A percentile compares a stretch with the other conserved stretches of the same genome.
These are phyloP conservation scores for Leishmania amazonensis DNA, from an alignment of 208 protist genomes.

Conservation along the genomic window DNA sequence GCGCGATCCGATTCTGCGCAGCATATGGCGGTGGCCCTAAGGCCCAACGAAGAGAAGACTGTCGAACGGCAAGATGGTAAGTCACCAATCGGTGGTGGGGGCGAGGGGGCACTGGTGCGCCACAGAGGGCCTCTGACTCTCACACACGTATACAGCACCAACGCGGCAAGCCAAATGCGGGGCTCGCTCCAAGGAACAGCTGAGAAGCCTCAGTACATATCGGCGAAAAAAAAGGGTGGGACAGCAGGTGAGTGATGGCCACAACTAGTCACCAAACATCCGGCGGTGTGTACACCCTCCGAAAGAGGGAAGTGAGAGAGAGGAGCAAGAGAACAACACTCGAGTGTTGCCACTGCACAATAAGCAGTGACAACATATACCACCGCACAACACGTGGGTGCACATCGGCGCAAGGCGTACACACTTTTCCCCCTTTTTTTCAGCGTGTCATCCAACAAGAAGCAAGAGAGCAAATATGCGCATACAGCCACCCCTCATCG, in stretches of 20 bases:
- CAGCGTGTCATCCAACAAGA: background rate
- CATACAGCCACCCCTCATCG: background rate
- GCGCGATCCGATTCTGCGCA: constrained; percentile 11
- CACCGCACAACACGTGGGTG: background rate
- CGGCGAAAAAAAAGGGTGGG: constrained; percentile 1
- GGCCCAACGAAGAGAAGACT: background rate
- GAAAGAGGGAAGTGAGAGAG: background rate
- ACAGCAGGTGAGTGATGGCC: background rate
- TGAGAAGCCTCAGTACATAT: background rate
- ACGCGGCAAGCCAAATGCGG: background rate
- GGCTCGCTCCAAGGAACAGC: background rate
- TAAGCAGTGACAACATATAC: background rate
- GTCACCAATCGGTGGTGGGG: background rate
- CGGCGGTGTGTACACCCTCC: background rate
- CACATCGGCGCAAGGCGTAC: background rate
- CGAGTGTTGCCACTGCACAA: background rate
- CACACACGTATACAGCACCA: background rate
- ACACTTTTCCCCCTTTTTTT: background rate
- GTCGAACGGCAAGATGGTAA: too few species aligned
- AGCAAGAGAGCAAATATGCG: background rate
- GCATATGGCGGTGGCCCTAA: constrained; percentile 2
- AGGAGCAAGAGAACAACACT: background rate
- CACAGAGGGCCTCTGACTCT: background rate
- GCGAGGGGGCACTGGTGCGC: background rate
- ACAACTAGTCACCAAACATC: background rate